Percentiles rank a stretch among this genome's conserved stretches.
These are phyloP conservation scores for Phialophora tarda DNA, from an alignment of 2,329 filamentous ascomycete species.

Conservation along the genomic window DNA sequence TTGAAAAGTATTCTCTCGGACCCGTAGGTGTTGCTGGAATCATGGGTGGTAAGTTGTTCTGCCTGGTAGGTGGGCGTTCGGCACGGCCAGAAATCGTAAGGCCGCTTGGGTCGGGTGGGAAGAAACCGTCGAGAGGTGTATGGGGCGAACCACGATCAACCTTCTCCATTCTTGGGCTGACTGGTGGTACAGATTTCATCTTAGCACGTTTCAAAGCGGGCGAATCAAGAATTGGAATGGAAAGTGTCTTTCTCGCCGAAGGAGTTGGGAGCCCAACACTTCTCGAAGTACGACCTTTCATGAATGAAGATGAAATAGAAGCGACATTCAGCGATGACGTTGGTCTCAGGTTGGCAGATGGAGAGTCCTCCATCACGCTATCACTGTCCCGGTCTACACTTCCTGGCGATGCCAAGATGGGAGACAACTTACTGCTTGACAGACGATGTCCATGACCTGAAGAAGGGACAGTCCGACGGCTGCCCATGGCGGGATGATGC, in stretches of 20 bases:
- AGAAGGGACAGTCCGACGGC: constrained; percentile 37
- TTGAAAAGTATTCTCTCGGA: constrained; percentile 62
- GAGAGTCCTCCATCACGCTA: constrained; percentile 43
- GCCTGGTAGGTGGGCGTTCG: constrained; percentile 49
- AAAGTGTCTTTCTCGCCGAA: constrained; percentile 47
- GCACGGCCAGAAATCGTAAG: constrained; percentile 76
- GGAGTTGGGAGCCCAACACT: constrained; percentile 50
- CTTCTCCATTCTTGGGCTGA: constrained; percentile 65
- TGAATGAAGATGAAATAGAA: constrained; percentile 44
- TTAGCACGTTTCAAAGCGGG: constrained; percentile 60
- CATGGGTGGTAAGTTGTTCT: constrained; percentile 49
- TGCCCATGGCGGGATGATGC: constrained; percentile 33
- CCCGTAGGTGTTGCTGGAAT: constrained; percentile 84
- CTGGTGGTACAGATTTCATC: constrained; percentile 58
- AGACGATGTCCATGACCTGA: constrained; percentile 30
- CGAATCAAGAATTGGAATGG: constrained; percentile 38
- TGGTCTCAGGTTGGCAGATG: constrained; percentile 42
- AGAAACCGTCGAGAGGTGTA: constrained; percentile 76
- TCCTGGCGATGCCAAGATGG: constrained; percentile 41
- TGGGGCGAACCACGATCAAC: constrained; percentile 66
- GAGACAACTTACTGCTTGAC: constrained; percentile 48
- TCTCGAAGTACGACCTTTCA: constrained; percentile 48
- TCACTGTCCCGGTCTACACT: constrained; percentile 44
- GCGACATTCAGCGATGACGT: constrained; percentile 45
- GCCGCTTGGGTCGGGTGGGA: constrained; percentile 79